Evolutionary conservation across 2,329 filamentous ascomycete genomes (phyloP).

Genomic region (Fusarium musae): DNA sequence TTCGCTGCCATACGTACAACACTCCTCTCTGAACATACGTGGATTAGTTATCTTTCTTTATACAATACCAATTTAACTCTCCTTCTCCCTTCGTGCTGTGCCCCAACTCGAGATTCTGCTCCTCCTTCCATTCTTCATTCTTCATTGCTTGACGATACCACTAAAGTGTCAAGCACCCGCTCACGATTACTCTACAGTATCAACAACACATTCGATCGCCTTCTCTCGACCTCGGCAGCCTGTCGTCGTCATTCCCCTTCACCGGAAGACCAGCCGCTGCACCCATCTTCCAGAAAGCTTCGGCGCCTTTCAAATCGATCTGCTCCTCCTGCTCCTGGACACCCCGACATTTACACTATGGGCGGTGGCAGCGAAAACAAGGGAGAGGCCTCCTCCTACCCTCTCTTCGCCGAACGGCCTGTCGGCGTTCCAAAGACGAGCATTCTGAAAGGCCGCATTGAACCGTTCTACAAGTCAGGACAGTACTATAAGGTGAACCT

Average conservation of each 20-base stretch:
- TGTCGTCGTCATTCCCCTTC: slow-evolving; percentile 42
- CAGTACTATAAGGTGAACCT: slow-evolving; percentile 83
- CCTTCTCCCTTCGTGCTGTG: background rate
- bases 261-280: slow-evolving; percentile 30
- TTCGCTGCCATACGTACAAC: slow-evolving; percentile 23
- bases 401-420: slow-evolving; percentile 62
- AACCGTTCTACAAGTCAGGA: slow-evolving; percentile 80
- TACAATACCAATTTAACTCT: slow-evolving; percentile 8
- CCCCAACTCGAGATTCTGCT: background rate
- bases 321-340: slow-evolving; percentile 50
- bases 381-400: slow-evolving; percentile 60
- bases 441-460: slow-evolving; percentile 87
- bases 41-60: slow-evolving; percentile 7
- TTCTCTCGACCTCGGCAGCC: slow-evolving; percentile 38
- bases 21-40: slow-evolving; percentile 4
- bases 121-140: background rate
- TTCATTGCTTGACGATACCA: slow-evolving; percentile 16
- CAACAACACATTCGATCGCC: slow-evolving; percentile 39
- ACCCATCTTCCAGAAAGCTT: slow-evolving; percentile 38
- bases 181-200: slow-evolving; percentile 38
- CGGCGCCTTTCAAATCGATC: slow-evolving; percentile 52
- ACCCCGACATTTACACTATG: slow-evolving; percentile 55
- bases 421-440: slow-evolving; percentile 83
- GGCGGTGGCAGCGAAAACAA: slow-evolving; percentile 60
- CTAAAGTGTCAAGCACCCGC: slow-evolving; percentile 9